phyloP scores from a whole-genome alignment of 2,329 filamentous ascomycete genomes.

The Paracorniculantispora psalliotae region DNA sequence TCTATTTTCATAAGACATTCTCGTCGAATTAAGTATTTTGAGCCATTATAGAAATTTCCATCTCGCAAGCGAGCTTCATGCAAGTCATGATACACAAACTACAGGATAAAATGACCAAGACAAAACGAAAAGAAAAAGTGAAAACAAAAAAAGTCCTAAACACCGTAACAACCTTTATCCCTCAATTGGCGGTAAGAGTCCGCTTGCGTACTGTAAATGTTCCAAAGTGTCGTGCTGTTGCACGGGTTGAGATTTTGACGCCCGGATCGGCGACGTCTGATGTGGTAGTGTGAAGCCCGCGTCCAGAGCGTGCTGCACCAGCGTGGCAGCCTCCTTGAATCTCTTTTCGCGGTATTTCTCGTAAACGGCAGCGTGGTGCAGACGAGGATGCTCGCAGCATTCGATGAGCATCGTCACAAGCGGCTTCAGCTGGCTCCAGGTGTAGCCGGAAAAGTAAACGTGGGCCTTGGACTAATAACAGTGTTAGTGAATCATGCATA shows the following conservation, averaged over 20 bases:
- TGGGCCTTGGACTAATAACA: slow-evolving; percentile 65
- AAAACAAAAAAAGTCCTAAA: slow-evolving; percentile 8
- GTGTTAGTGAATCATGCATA: slow-evolving; percentile 28
- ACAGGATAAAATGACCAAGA: slow-evolving; percentile 7
- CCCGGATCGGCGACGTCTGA: slow-evolving; percentile 34
- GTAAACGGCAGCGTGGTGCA: slow-evolving; percentile 81
- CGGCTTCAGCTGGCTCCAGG: slow-evolving; percentile 73
- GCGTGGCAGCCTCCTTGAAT: slow-evolving; percentile 78
- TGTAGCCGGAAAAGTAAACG: slow-evolving; percentile 91
- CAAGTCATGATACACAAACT: slow-evolving; percentile 14
- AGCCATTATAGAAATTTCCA: slow-evolving; percentile 13
- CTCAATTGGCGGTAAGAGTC: slow-evolving; percentile 28
- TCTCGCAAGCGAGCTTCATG: slow-evolving; percentile 11
- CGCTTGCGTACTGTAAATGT: slow-evolving; percentile 21
- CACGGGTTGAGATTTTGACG: slow-evolving; percentile 18
- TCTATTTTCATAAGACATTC: slow-evolving; percentile 13
- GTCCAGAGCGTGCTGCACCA: slow-evolving; percentile 70
- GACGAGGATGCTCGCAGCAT: slow-evolving; percentile 75
- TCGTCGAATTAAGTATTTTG: slow-evolving; percentile 14
- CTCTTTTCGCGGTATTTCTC: slow-evolving; percentile 88
- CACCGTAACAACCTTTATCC: slow-evolving; percentile 20
- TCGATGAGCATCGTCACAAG: slow-evolving; percentile 76
- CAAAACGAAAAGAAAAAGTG: slow-evolving; percentile 1
- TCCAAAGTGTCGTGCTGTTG: slow-evolving; percentile 23
- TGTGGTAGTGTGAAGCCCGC: slow-evolving; percentile 52